Conservation (phyloP, 306 rosid genomes). For the Purshia tridentata region DNA sequence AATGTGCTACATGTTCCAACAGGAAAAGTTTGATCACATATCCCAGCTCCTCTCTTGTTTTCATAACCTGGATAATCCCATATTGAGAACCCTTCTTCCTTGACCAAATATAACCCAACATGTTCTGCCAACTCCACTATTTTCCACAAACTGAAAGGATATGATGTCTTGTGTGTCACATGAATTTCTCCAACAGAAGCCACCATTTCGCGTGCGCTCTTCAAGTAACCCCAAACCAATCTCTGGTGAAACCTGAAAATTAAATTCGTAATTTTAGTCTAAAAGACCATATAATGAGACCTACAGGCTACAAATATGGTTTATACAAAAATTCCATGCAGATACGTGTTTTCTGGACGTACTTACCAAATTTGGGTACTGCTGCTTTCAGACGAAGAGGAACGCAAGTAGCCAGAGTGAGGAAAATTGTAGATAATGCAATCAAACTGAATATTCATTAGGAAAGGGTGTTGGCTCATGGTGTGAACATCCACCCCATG, state of each 20-base stretch:
- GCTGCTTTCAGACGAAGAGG: background rate
- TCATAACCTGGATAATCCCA: conserved; percentile 19
- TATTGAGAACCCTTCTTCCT: background rate
- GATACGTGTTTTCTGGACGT: background rate
- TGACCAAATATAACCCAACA: background rate
- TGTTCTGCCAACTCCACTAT: conserved; percentile 16
- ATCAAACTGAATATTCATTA: background rate
- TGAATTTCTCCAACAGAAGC: conserved; percentile 31
- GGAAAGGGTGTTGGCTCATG: background rate
- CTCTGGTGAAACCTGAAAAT: conserved; percentile 29
- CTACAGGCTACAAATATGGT: background rate
- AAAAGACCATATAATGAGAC: background rate
- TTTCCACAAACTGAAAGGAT: conserved; percentile 34
- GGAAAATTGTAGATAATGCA: conserved; percentile 24
- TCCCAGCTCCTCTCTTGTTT: conserved; percentile 38
- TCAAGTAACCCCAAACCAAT: conserved; percentile 31
- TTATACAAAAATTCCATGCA: too few species aligned
- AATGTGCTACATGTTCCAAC: conserved; percentile 36
- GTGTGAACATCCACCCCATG: background rate
- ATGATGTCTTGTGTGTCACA: conserved; percentile 36
- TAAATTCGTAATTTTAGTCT: background rate
- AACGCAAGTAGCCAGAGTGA: conserved; percentile 14
- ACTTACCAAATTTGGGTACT: background rate
- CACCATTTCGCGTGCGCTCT: conserved; percentile 23
- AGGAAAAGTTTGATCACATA: conserved; percentile 14